These are phyloP conservation scores for Trichosporon coremiiforme DNA, from an alignment of 1,284 basidiomycete genomes.

Conservation along the genomic window DNA sequence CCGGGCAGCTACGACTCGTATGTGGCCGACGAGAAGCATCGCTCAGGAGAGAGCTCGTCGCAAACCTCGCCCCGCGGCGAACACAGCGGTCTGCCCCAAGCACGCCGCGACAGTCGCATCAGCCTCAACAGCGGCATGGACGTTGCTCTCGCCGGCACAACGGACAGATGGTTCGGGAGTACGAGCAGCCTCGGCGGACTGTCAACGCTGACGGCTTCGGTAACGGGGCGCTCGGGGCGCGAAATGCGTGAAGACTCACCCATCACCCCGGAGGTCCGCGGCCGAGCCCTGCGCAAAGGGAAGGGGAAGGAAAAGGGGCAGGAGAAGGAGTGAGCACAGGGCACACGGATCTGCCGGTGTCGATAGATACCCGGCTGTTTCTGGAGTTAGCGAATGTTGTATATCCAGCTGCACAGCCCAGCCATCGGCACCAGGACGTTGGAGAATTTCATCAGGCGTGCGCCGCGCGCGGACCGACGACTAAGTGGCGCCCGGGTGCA, in stretches of 20 bases:
- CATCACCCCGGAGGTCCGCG: neutral
- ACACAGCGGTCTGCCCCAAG: neutral
- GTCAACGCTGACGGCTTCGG: neutral
- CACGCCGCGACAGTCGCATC: conserved; percentile 6
- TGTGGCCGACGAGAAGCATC: neutral
- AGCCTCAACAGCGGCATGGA: conserved; percentile 12
- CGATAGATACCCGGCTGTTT: no score
- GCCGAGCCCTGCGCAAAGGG: neutral
- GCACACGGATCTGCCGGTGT: no score
- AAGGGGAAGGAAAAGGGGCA: neutral
- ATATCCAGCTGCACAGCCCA: no score
- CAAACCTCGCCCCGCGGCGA: neutral
- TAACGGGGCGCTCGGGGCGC: neutral
- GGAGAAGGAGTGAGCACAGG: neutral
- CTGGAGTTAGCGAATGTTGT: no score
- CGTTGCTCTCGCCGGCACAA: neutral
- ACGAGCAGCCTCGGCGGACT: conserved; percentile 1
- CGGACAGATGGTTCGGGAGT: conserved; percentile 3
- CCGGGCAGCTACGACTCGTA: conserved; percentile 5
- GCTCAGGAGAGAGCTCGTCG: neutral
- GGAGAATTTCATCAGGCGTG: neutral
- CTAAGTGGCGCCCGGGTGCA: no score
- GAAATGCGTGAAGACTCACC: neutral
- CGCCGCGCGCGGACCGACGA: no score
- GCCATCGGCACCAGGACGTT: neutral